Base-by-base conservation (phyloP, 2,329 filamentous ascomycete genomes). In the Fusarium verrucosum region DNA sequence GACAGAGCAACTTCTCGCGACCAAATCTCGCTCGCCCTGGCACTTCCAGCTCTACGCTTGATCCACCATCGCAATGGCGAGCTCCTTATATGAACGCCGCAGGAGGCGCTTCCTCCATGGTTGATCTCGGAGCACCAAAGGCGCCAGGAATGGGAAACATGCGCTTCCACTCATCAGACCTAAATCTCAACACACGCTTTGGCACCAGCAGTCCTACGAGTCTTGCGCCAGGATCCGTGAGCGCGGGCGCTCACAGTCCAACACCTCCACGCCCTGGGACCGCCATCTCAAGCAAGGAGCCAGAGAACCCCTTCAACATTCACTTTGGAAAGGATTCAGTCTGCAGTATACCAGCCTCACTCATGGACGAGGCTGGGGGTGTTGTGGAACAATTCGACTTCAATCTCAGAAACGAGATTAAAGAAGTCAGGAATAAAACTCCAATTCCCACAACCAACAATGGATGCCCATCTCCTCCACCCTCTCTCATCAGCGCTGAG, bases 301-400 rank as follows among this genome's bases (percentile, higher is more conserved):
- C 80, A 76, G 75, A 81, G 8, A 82, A 81, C 58, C 80, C 83
- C 0, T 75, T 84, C n/a, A 80, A 83, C 13, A 76, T 82, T 28
- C 79, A 83, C 55, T 81, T 81, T 58, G 66, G 70, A n/a, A 64
- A 78, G 68, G 56, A 73, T 67, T 46, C 67, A 42, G 41, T 68
- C 46, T 58, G 70, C 16, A 71, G 66, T 9, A 70, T 64, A 13
- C 72, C 73, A 10, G 63, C 70, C 11, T 71, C 69, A 16, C 67
- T 65, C n/a, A 16, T 57, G 23, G 62, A 52, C n/a, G 61, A 57
- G 22, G 40, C 35, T 26, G 80, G 72, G 56, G 81, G 78, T 13
- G 77, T 79, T 1, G 70, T 82, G 10, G 76, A 73, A n/a, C 75
- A 77, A n/a, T 77, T 77, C 36, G 75, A 81, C 45, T 74, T 80